Base-by-base conservation (phyloP, 805 yeast species). In the Lipomyces yamadae region DNA sequence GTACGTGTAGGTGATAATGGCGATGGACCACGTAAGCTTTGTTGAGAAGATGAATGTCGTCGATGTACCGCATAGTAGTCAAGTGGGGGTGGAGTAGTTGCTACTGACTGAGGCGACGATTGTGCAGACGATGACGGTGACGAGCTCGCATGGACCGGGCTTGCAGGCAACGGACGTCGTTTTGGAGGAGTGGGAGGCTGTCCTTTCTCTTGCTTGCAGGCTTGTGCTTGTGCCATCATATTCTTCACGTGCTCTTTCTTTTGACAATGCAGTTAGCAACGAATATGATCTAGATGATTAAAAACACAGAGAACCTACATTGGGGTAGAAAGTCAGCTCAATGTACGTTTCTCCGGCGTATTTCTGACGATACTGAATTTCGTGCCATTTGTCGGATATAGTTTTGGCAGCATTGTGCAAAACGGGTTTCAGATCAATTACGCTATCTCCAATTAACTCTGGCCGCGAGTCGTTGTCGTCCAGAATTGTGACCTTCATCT, bases 351-450 rank as follows among this genome's bases (percentile, higher is more conserved):
- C 90, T 1, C 99, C 99, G 0, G 97, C 97, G 63, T 88, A 86
- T 72, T 87, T 86, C 29, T 86, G 88, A 57, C 87, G 87, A 74
- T 85, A 85, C 54, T 82, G 79, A 65, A 95, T 79, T 37, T 85
- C 86, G 74, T 88, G 90, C 98, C 98, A 94, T 35, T 83, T 82
- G 76, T 95, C 98, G 73, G 84, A 87, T 1, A 97, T 97, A 70
- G 88, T 92, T 54, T 83, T 82, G 1, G 85, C 85, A 30, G 87
- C 83, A 13, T 89, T 87, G 62, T 83, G 81, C 66, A 91, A 85
- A 0, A 92, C 93, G 8, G 87, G 85, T 11, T 90, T 81, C 72
- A 94, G 85, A 75, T 91, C 96, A 42, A 95, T 85, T 57, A 88
- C 90, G 32, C 89, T 81, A 72, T 88, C 91, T 2, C 97, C 96